A percentile compares a stretch with the other conserved stretches of the same genome.
phyloP scores from a whole-genome alignment of 2,329 filamentous ascomycete species.

The Sporothrix brunneoviolacea region DNA sequence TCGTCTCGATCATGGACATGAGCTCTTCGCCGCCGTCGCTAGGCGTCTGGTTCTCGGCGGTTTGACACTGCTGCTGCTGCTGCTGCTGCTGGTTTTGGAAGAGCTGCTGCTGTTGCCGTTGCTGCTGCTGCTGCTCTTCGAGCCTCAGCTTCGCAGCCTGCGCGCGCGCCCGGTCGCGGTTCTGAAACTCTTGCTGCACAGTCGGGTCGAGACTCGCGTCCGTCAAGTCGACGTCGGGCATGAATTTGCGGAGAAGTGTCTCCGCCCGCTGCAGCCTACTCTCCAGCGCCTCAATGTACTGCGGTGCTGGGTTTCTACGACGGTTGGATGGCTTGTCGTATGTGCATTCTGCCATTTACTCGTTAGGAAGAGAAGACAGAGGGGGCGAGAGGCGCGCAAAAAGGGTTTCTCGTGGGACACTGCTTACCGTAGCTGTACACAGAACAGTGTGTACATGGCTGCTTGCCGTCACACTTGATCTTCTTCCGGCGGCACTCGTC shows the following conservation, averaged over 20 bases:
- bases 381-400: too few relatives aligned
- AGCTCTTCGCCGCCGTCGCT: slow-evolving; percentile 34
- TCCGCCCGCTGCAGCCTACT: slow-evolving; percentile 77
- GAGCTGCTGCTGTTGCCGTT: slow-evolving; percentile 10
- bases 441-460: slow-evolving; percentile 90
- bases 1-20: slow-evolving; percentile 90
- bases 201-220: slow-evolving; percentile 76
- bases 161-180: slow-evolving; percentile 45
- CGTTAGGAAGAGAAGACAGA: not conserved
- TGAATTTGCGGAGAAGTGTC: slow-evolving; percentile 66
- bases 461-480: slow-evolving; percentile 81
- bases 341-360: slow-evolving; percentile 63
- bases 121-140: slow-evolving; percentile 23
- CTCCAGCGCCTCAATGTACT: slow-evolving; percentile 88
- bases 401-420: too few relatives aligned
- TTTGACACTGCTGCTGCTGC: slow-evolving; percentile 27
- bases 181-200: slow-evolving; percentile 62
- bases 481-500: slow-evolving; percentile 80
- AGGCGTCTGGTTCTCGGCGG: not conserved
- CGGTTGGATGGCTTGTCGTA: slow-evolving; percentile 94
- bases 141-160: slow-evolving; percentile 37
- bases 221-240: slow-evolving; percentile 77
- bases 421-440: slow-evolving; percentile 83
- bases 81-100: slow-evolving; percentile 10
- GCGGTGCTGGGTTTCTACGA: slow-evolving; percentile 80